Evolutionary conservation across 345 rosid genomes (phyloP).

Genomic region (Rhodamnia rubescens): DNA sequence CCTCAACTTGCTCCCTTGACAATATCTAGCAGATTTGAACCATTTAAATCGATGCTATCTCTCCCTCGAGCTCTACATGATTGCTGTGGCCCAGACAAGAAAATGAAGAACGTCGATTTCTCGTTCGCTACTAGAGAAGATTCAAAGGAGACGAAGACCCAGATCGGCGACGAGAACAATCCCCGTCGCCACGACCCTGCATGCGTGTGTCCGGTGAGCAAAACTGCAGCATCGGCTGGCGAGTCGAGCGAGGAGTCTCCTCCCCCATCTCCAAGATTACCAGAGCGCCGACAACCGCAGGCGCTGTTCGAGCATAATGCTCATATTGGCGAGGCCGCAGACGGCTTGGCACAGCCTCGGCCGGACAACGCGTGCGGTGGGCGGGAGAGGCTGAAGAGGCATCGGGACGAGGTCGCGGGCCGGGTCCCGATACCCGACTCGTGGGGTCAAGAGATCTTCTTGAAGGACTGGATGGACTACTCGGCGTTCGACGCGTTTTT

Average conservation of each 20-base stretch:
- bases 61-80: neutral
- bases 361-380: slow-evolving; percentile 5
- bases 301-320: neutral
- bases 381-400: slow-evolving; percentile 58
- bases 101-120: neutral
- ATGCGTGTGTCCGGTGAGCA: neutral
- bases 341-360: neutral
- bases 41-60: neutral
- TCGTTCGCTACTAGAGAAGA: neutral
- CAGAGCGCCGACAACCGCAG: neutral
- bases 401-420: slow-evolving; percentile 47
- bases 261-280: neutral
- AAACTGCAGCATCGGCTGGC: neutral
- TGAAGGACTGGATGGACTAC: slow-evolving; percentile 57
- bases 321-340: neutral
- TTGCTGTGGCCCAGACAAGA: neutral
- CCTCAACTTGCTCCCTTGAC: neutral
- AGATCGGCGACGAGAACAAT: neutral
- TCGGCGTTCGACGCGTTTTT: slow-evolving; percentile 39
- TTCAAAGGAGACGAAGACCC: neutral
- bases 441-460: slow-evolving; percentile 58
- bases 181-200: neutral
- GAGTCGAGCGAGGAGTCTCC: neutral
- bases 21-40: neutral
- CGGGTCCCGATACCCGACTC: slow-evolving; percentile 42